A percentile compares a stretch with the other conserved stretches of the same genome.
Evolutionary conservation across 129 eudicot species (phyloP).

Genomic region (Sambucus nigra): DNA sequence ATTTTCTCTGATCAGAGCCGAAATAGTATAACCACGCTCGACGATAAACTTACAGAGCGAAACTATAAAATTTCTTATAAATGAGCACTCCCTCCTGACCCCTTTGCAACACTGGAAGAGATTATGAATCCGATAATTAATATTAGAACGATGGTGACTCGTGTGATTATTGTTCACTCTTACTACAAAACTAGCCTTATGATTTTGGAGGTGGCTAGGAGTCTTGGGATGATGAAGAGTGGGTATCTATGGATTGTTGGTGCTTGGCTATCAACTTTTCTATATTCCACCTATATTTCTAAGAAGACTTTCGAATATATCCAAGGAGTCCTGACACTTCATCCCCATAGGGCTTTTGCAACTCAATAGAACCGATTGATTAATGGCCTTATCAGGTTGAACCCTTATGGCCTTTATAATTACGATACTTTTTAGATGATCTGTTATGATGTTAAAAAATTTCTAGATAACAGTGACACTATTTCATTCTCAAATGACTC

Average conservation of each 20-base stretch:
- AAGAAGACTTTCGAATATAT: constrained; percentile 8
- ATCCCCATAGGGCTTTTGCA: constrained; percentile 42
- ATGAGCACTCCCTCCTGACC: constrained; percentile 53
- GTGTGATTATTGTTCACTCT: constrained; percentile 63
- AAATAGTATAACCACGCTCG: constrained; percentile 48
- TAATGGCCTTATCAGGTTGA: constrained; percentile 44
- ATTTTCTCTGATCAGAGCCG: constrained; percentile 54
- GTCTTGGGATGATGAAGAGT: constrained; percentile 65
- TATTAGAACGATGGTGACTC: constrained; percentile 57
- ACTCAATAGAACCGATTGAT: constrained; percentile 51
- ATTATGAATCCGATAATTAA: constrained; percentile 29
- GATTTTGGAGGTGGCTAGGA: constrained; percentile 43
- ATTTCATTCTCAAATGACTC: constrained; percentile 59
- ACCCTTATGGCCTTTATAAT: constrained; percentile 68
- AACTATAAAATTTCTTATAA: constrained; percentile 62
- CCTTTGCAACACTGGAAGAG: constrained; percentile 14
- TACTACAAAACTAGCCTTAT: constrained; percentile 30
- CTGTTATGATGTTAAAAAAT: constrained; percentile 47
- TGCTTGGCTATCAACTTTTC: constrained; percentile 54
- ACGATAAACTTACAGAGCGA: constrained; percentile 41
- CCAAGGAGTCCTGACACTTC: constrained; percentile 62
- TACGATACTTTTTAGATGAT: constrained; percentile 81
- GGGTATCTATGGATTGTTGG: constrained; percentile 88
- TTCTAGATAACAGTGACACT: constrained; percentile 43
- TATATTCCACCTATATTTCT: constrained; percentile 41